phyloP scores from a whole-genome alignment of 805 yeast genomes.

The Candida pini region DNA sequence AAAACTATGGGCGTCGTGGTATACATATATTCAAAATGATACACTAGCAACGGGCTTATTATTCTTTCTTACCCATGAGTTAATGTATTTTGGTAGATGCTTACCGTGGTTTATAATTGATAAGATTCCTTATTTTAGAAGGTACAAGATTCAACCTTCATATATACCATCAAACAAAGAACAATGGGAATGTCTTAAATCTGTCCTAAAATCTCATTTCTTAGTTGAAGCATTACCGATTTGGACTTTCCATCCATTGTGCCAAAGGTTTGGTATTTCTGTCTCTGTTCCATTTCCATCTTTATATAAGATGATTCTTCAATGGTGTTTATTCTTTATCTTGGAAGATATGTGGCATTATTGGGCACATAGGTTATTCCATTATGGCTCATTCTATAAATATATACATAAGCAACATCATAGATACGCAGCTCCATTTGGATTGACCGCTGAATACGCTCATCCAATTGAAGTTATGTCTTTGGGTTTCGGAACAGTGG shows the following conservation, averaged over 20 bases:
- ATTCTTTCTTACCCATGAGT: slow-evolving; percentile 49
- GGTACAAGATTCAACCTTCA: slow-evolving; percentile 49
- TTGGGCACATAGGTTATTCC: slow-evolving; percentile 53
- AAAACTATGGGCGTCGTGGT: slow-evolving; percentile 52
- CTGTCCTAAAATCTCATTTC: slow-evolving; percentile 52
- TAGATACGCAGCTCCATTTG: slow-evolving; percentile 58
- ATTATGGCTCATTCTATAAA: slow-evolving; percentile 50
- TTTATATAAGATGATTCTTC: slow-evolving; percentile 34
- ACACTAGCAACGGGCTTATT: slow-evolving; percentile 52
- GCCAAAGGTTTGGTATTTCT: slow-evolving; percentile 42
- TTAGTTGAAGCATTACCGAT: slow-evolving; percentile 56
- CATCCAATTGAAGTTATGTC: slow-evolving; percentile 55
- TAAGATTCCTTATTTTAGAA: slow-evolving; percentile 44
- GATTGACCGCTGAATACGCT: slow-evolving; percentile 56
- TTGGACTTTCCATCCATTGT: slow-evolving; percentile 58
- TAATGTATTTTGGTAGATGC: slow-evolving; percentile 55
- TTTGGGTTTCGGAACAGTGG: slow-evolving; percentile 55
- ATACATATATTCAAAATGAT: slow-evolving; percentile 48
- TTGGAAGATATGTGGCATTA: slow-evolving; percentile 58
- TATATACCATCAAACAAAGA: slow-evolving; percentile 49
- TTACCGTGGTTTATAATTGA: slow-evolving; percentile 55
- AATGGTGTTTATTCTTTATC: slow-evolving; percentile 45
- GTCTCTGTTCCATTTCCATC: slow-evolving; percentile 51
- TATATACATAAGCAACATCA: slow-evolving; percentile 58
- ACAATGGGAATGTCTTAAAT: slow-evolving; percentile 57